These are phyloP conservation scores for Grigorovia transvaalensis DNA, from an alignment of 805 yeast genomes.

Conservation along the genomic window DNA sequence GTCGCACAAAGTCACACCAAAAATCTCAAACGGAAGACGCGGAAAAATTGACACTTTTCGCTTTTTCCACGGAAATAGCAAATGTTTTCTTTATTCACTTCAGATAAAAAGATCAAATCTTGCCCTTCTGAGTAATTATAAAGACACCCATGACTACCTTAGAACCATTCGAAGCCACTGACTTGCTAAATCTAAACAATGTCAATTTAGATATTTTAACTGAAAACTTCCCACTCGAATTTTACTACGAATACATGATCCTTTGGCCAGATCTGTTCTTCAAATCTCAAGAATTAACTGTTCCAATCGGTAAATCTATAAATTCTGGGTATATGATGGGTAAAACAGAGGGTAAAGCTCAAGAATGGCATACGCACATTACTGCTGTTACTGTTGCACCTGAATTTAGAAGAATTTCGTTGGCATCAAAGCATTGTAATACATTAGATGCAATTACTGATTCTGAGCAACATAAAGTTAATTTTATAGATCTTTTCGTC, in stretches of 20 bases:
- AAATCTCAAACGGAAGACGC: too few relatives aligned
- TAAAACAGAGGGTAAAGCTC: conserved; percentile 80
- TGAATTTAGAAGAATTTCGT: conserved; percentile 71
- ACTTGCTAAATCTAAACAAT: conserved; percentile 59
- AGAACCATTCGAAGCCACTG: conserved; percentile 80
- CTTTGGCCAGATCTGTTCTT: conserved; percentile 87
- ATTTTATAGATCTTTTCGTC: conserved; percentile 86
- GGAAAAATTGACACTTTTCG: too few relatives aligned
- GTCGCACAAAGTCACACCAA: too few relatives aligned
- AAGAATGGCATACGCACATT: conserved; percentile 93
- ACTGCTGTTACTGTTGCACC: conserved; percentile 90
- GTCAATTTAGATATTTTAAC: conserved; percentile 84
- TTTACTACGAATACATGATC: conserved; percentile 72
- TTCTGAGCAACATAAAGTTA: conserved; percentile 65
- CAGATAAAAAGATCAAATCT: not conserved
- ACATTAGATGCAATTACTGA: conserved; percentile 67
- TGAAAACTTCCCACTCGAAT: conserved; percentile 78
- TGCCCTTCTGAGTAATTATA: too few relatives aligned
- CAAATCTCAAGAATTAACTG: conserved; percentile 47
- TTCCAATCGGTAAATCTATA: conserved; percentile 17
- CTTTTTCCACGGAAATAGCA: too few relatives aligned
- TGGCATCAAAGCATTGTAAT: conserved; percentile 71
- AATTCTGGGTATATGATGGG: conserved; percentile 81
- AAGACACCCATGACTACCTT: conserved; percentile 65
- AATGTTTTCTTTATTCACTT: not conserved